Evolutionary conservation across 176 grass and related monocot genomes (phyloP).

Genomic region (Triticum aestivum): DNA sequence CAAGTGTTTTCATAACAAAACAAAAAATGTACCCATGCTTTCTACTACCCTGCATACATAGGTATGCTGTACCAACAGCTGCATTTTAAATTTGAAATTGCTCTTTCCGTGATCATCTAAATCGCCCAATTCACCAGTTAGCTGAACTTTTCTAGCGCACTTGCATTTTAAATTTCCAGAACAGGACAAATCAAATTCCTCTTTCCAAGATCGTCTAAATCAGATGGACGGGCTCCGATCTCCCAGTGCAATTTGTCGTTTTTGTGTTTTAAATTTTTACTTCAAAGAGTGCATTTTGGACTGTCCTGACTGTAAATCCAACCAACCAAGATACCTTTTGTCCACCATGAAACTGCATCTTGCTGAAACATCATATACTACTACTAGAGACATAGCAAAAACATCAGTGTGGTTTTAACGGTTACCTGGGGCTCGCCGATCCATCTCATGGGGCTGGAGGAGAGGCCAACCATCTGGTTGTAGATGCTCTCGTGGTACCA

Average conservation of each 20-base stretch:
- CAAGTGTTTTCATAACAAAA: not conserved
- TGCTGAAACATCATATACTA: not conserved
- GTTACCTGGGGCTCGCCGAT: constrained; percentile 84
- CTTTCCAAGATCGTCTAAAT: not conserved
- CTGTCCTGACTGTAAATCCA: not conserved
- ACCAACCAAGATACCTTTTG: not conserved
- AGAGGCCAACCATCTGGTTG: constrained; percentile 74
- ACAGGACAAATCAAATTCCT: not conserved
- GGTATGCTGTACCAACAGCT: not conserved
- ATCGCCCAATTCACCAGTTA: not conserved
- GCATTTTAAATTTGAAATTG: not conserved
- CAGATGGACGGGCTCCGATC: not conserved
- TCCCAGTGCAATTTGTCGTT: not conserved
- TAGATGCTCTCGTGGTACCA: constrained; percentile 90
- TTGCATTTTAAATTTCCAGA: not conserved
- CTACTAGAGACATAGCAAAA: not conserved
- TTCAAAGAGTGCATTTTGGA: not conserved
- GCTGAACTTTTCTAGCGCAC: not conserved
- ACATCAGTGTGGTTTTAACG: not conserved
- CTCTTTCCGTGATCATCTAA: no score
- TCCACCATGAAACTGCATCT: not conserved
- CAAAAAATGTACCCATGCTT: not conserved
- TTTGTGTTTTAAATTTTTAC: not conserved
- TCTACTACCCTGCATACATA: no score
- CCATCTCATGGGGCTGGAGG: constrained; percentile 71